A percentile compares a stretch with the other conserved stretches of the same genome.
Conservation (phyloP, 2,329 filamentous ascomycete species). For the Neofusicoccum laricinum region DNA sequence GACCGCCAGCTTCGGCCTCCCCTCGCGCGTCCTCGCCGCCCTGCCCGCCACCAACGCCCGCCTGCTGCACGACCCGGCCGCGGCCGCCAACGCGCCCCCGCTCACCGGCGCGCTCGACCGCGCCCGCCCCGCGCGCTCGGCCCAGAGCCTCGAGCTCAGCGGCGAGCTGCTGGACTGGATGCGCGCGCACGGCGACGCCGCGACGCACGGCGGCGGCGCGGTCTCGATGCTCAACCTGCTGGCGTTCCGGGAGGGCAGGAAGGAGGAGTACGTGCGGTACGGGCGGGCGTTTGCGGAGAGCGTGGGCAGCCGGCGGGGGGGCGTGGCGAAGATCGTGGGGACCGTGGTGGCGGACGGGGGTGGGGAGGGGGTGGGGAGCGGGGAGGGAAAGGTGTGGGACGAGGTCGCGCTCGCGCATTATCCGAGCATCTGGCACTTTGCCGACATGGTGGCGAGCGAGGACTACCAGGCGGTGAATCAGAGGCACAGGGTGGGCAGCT, state of each 20-base stretch:
- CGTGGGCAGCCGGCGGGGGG: conserved; percentile 54
- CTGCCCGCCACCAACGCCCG: conserved; percentile 37
- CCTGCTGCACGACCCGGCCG: conserved; percentile 39
- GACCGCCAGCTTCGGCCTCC: conserved; percentile 43
- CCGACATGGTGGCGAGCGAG: conserved; percentile 56
- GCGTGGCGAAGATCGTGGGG: conserved; percentile 60
- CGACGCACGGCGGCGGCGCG: conserved; percentile 39
- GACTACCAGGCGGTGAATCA: conserved; percentile 61
- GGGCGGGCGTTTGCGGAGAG: conserved; percentile 51
- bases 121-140: conserved; percentile 22
- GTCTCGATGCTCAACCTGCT: conserved; percentile 65
- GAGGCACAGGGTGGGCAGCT: conserved; percentile 48
- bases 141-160: conserved; percentile 56
- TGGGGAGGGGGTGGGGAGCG: conserved; percentile 42
- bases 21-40: conserved; percentile 38
- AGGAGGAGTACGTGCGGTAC: conserved; percentile 56
- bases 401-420: conserved; percentile 65
- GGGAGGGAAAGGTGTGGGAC: conserved; percentile 50
- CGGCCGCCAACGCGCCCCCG: conserved; percentile 34
- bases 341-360: conserved; percentile 46
- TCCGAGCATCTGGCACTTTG: conserved; percentile 60
- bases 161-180: conserved; percentile 53
- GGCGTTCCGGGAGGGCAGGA: conserved; percentile 53
- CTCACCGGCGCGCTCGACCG: conserved; percentile 33
- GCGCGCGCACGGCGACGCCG: conserved; percentile 26